phyloP scores from a whole-genome alignment of 768 basidiomycete genomes.

The Imleria badia region DNA sequence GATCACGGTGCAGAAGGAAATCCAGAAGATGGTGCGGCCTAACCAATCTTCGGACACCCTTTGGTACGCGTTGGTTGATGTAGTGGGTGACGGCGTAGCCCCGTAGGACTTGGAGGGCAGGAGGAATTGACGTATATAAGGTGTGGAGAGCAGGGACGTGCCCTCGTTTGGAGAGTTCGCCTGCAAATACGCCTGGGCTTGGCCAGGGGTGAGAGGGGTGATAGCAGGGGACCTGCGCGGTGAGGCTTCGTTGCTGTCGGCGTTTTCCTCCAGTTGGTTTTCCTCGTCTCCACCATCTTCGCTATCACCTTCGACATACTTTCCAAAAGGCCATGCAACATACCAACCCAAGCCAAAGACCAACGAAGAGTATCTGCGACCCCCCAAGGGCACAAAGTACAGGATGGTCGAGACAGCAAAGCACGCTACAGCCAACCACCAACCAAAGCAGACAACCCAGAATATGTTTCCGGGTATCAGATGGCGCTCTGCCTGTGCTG shows the following conservation, averaged over 20 bases:
- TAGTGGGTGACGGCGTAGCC: conserved; percentile 42
- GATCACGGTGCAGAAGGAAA: conserved; percentile 70
- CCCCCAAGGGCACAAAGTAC: conserved; percentile 75
- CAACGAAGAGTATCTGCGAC: conserved; percentile 78
- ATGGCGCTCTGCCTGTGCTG: conserved; percentile 90
- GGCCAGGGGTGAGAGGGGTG: conserved; percentile 38
- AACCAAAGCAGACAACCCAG: conserved; percentile 88
- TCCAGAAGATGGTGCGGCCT: conserved; percentile 82
- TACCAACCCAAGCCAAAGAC: conserved; percentile 96
- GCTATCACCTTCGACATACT: conserved; percentile 89
- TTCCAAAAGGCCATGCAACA: conserved; percentile 96
- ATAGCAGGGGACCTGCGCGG: conserved; percentile 45
- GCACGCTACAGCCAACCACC: conserved; percentile 85
- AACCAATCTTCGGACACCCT: conserved; percentile 46
- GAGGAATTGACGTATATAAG: conserved; percentile 33
- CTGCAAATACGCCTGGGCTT: conserved; percentile 10
- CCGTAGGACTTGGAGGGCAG: conserved; percentile 68
- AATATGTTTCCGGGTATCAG: conserved; percentile 91
- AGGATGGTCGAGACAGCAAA: conserved; percentile 66
- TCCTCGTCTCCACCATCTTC: conserved; percentile 43
- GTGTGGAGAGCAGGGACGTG: conserved; percentile 43
- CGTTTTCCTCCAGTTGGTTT: conserved; percentile 27
- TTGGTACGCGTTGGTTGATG: conserved; percentile 19
- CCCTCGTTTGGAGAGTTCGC: conserved; percentile 40
- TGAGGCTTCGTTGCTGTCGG: conserved; percentile 25